A percentile compares a stretch with the other conserved stretches of the same genome.
Evolutionary conservation across 192 early-diverging fungal species (phyloP).

Genomic region (Chytriomyces confervae): DNA sequence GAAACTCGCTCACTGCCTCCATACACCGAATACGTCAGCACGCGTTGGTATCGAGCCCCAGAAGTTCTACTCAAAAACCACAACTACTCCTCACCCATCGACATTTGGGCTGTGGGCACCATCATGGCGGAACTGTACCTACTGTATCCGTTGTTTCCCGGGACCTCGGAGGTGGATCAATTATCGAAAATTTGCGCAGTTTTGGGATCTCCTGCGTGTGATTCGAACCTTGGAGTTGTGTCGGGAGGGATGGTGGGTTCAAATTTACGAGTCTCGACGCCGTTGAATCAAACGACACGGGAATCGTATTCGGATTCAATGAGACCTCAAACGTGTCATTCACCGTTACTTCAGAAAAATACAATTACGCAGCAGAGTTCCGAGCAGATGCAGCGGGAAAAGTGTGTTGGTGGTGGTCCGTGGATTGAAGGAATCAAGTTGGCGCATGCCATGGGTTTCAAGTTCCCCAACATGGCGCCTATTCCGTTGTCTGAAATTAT

Average conservation of each 20-base stretch:
- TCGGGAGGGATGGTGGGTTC: conserved; percentile 33
- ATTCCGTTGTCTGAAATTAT: conserved; percentile 63
- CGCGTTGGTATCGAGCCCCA: conserved; percentile 95
- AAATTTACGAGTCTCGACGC: conserved; percentile 2
- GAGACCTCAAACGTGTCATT: conserved; percentile 1
- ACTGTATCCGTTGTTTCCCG: conserved; percentile 91
- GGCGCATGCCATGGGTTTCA: conserved; percentile 59
- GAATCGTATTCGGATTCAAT: not conserved
- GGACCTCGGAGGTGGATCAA: conserved; percentile 92
- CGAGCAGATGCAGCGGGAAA: conserved; percentile 21
- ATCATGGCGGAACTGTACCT: conserved; percentile 89
- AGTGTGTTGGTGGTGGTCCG: conserved; percentile 50
- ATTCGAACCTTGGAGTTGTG: not conserved
- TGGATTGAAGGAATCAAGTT: conserved; percentile 61
- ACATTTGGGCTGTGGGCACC: conserved; percentile 95
- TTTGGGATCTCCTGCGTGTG: conserved; percentile 74
- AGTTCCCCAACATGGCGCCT: conserved; percentile 51
- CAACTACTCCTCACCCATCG: conserved; percentile 88
- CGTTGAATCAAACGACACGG: not conserved
- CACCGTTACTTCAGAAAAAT: conserved; percentile 2
- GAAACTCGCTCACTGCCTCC: conserved; percentile 88
- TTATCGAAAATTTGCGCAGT: conserved; percentile 81
- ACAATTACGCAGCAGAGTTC: not conserved
- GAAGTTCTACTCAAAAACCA: conserved; percentile 87
- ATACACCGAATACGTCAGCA: conserved; percentile 97